Base-by-base conservation (phyloP, 2,329 filamentous ascomycete genomes). In the Exophiala oligosperma region DNA sequence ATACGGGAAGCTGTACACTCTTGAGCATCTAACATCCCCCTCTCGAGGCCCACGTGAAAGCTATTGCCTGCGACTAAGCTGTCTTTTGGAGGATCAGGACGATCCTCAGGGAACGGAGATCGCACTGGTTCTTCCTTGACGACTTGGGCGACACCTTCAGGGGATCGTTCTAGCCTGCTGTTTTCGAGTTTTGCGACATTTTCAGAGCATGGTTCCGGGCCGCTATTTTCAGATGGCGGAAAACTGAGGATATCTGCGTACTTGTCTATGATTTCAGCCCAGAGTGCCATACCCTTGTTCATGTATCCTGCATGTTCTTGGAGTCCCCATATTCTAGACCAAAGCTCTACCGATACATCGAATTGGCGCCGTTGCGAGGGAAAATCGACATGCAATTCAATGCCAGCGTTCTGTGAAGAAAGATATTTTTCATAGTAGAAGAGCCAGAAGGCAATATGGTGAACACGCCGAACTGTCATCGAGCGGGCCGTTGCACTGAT, bases 341-440 rank as follows among this genome's bases (percentile, higher is more conserved):
- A 46, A 11, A 46, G 17, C 21, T 21, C 14, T 11, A 24, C 24
- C 14, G n/a, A 46, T 11, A 21, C 21, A 5, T 46, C 43, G n/a
- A 24, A 21, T 12, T 35, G 41, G 5, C 50, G n/a, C 9, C 17
- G 14, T 14, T 37, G 37, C 35, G 32, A n/a, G 14, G 35, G 11
- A 28, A 49, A 49, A 46, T 49, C n/a, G 43, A 12, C n/a, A 23
- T 46, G 43, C 11, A 23, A 23, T 12, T 46, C 43, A 11, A 46
- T 24, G 11, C 43, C 21, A 3, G 14, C 23, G 11, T 38, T 38
- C 35, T 35, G 21, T 17, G 38, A 21, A 17, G 28, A 28, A 51
- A 51, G 38, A 51, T 51, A 51, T 14, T 17, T 17, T 8, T 51
- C 49, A 38, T 37, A 51, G 32, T 51, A 51, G 43, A 46, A 46